Base-by-base conservation (phyloP, 140 eudicot species). In the Flaveria floridana region DNA sequence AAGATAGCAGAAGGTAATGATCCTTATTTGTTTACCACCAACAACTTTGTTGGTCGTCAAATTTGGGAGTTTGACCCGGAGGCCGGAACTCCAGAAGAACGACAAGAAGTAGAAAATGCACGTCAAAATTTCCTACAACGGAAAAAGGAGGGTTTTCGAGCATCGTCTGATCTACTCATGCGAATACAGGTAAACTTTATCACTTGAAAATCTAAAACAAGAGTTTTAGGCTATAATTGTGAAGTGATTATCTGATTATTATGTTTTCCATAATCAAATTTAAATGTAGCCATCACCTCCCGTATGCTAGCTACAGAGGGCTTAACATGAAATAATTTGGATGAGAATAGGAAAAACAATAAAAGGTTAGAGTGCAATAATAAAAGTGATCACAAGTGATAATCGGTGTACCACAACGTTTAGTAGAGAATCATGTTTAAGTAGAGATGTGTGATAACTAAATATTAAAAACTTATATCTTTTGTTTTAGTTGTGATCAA, bases 31-130 rank as follows among this genome's bases (percentile, higher is more conserved):
- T 84, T 59, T 62, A 68, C 75, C 55, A 84, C 87, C 55, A 80
- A 84, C 78, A 85, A 71, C 59, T 82, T 78, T 19, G 75, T 85
- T 28, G 86, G 89, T 13, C 51, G 86, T 13, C 89, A 82, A 21
- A 64, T 71, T 47, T 85, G 89, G 89, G 86, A 82, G 73, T 87
- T 79, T 21, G 87, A 87, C 18, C 89, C 85, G 6, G 56, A 77
- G 2, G 87, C 92, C 12, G 92, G 92, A 3, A 84, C 87, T 42
- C 84, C 76, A 0, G 79, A 70, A 62, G 89, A 87, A 28, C 72
- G 79, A n/a, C 84, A 78, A 46, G 75, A 84, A 66, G 87, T 87
- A 0, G 87, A 84, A 78, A 80, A 75, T 14, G 87, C 80, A 2
- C 82, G 92, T 0, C 80, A 65, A 4, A 46, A 37, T 7, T 87